phyloP scores from a whole-genome alignment of 2,329 filamentous ascomycete species.

The Epichloe elymi region DNA sequence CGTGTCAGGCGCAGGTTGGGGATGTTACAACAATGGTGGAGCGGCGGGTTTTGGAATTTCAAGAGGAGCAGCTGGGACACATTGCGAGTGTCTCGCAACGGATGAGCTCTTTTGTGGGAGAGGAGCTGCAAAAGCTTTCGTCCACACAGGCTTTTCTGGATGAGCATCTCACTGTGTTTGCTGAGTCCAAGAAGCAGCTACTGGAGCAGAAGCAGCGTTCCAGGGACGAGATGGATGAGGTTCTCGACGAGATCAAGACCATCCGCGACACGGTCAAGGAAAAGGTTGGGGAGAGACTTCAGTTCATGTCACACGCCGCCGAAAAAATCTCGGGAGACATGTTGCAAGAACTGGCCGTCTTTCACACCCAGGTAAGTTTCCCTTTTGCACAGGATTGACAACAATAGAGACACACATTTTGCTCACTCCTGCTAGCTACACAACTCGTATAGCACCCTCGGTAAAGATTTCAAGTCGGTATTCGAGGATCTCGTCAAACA shows the following conservation, averaged over 20 bases:
- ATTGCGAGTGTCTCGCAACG: conserved; percentile 54
- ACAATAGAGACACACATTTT: not conserved
- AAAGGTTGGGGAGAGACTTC: conserved; percentile 71
- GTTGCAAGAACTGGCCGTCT: conserved; percentile 68
- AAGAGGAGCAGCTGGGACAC: conserved; percentile 56
- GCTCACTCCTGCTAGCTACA: conserved; percentile 46
- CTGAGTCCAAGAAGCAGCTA: conserved; percentile 53
- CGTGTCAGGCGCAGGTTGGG: conserved; percentile 61
- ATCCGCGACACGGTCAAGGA: conserved; percentile 79
- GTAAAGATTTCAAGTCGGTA: conserved; percentile 71
- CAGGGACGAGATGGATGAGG: conserved; percentile 77
- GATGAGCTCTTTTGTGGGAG: conserved; percentile 64
- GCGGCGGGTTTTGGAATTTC: conserved; percentile 58
- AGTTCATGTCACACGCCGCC: conserved; percentile 69
- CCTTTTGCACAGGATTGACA: not conserved
- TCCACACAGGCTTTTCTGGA: conserved; percentile 58
- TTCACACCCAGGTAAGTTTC: conserved; percentile 51
- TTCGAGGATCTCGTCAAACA: conserved; percentile 72
- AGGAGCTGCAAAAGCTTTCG: conserved; percentile 60
- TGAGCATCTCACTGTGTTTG: conserved; percentile 54
- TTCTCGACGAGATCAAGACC: conserved; percentile 84
- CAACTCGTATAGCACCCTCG: conserved; percentile 68
- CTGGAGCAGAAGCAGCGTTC: conserved; percentile 54
- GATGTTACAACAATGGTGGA: conserved; percentile 70
- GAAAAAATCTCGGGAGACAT: conserved; percentile 83